Base-by-base conservation (phyloP, 139 green algal genomes). In the Marvania coccoides region DNA sequence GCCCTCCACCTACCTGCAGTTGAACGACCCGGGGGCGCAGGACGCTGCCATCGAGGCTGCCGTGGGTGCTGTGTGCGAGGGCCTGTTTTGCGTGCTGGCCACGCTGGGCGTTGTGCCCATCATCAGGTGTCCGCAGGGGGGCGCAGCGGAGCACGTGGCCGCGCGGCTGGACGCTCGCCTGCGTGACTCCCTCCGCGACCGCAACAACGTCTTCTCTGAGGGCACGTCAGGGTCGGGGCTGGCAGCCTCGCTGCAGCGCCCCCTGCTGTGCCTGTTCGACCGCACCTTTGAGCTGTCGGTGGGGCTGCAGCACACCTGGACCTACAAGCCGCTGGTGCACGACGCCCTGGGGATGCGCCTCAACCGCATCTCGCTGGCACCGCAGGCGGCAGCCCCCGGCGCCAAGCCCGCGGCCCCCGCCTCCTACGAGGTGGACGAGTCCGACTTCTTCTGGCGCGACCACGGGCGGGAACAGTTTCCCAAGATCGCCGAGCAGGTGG, bases 291-390 rank as follows among this genome's bases (percentile, higher is more conserved):
- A 99, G 80, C 80, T 99, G 14, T 79, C 75, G 6, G 76, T 80
- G 6, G 76, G 78, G 57, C 69, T 98, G 66, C 88, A 97, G 75
- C 95, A 99, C 69, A 48, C 70, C 10, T 99, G 90, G 89, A 93
- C 86, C 0, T 99, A 99, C 77, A 89, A 96, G 63, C 90, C 95
- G 9, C 72, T 99, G n/a, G 95, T 99, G 61, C 89, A 97, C 54
- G 94, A 99, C 65, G 78, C 95, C 47, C 74, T 99, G 46, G 85
- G 82, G n/a, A 69, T 99, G 79, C 68, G 80, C 15, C 74, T 97
- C 0, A 98, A 98, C 79, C 79, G 90, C 13, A 74, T 98, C 1
- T 75, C 76, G 5, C 55, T 93, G 47, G 70, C 77, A 1, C 59
- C 14, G 31, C 7, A 30, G 58, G 15, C 33, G 23, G 29, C 37